phyloP scores from a whole-genome alignment of 768 basidiomycete species.

The Neoboletus subvelutipes region DNA sequence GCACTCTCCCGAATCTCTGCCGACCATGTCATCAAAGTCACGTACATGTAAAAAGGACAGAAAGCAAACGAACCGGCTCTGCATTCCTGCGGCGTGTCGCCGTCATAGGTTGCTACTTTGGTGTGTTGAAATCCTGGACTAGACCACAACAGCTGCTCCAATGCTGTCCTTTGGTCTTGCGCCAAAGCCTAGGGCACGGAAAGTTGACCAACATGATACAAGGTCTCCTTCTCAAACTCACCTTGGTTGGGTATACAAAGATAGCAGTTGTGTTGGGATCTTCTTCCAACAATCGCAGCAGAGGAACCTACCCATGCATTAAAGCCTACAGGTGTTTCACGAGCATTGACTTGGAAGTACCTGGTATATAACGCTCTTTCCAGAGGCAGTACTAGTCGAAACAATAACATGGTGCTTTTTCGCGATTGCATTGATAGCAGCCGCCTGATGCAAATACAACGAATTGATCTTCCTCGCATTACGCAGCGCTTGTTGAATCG shows the following conservation, averaged over 20 bases:
- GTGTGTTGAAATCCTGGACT: constrained; percentile 64
- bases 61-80: constrained; percentile 48
- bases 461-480: constrained; percentile 58
- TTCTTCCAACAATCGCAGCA: constrained; percentile 63
- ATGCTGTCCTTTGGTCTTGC: constrained; percentile 76
- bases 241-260: constrained; percentile 90
- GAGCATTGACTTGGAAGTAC: constrained; percentile 36
- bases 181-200: constrained; percentile 66
- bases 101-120: constrained; percentile 79
- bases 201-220: background rate
- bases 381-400: constrained; percentile 87
- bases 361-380: constrained; percentile 87
- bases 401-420: constrained; percentile 73
- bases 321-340: background rate
- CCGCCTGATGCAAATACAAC: constrained; percentile 70
- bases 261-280: constrained; percentile 66
- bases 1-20: constrained; percentile 68
- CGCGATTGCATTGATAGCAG: constrained; percentile 64
- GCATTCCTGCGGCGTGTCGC: constrained; percentile 75
- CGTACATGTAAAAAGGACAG: background rate
- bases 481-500: constrained; percentile 54
- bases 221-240: constrained; percentile 16
- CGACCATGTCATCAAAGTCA: background rate
- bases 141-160: constrained; percentile 62
- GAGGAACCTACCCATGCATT: constrained; percentile 53